A percentile compares a stretch with the other conserved stretches of the same genome.
Evolutionary conservation across 768 basidiomycete genomes (phyloP).

Genomic region (Hydnomerulius pinastri): DNA sequence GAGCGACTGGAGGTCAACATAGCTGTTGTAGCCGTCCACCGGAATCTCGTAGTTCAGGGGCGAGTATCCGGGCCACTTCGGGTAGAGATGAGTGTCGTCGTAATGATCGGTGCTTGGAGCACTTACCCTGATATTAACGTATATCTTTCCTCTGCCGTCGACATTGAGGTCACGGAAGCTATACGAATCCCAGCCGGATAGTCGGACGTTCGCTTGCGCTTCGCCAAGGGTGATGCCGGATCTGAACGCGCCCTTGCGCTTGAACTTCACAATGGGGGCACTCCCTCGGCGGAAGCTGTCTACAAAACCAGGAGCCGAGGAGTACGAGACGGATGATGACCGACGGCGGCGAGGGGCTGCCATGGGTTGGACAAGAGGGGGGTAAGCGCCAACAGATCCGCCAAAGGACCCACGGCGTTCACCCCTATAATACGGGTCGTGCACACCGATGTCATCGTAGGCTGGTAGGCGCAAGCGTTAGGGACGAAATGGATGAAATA

Average conservation of each 20-base stretch:
- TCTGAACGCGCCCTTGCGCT: constrained; percentile 66
- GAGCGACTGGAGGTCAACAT: constrained; percentile 65
- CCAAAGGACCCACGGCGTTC: constrained; percentile 11
- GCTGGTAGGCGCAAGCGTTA: constrained; percentile 31
- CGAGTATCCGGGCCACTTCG: constrained; percentile 69
- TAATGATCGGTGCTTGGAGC: neutral
- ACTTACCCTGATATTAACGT: constrained; percentile 62
- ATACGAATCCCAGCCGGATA: constrained; percentile 66
- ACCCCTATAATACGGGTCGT: constrained; percentile 52
- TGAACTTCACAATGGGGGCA: constrained; percentile 65
- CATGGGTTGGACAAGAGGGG: constrained; percentile 26
- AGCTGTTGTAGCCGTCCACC: constrained; percentile 64
- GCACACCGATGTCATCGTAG: constrained; percentile 55
- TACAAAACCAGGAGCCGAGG: constrained; percentile 35
- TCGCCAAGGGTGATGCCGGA: constrained; percentile 68
- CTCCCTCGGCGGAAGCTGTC: constrained; percentile 52
- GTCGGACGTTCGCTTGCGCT: constrained; percentile 62
- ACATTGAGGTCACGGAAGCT: constrained; percentile 64
- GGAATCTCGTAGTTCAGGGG: constrained; percentile 77
- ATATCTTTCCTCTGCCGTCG: constrained; percentile 59
- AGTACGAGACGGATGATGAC: constrained; percentile 43
- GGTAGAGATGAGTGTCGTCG: constrained; percentile 1
- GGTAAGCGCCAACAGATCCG: constrained; percentile 16
- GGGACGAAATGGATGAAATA: neutral
- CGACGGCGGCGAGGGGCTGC: constrained; percentile 29